Evolutionary conservation across 1,139 yeast genomes (phyloP).

Genomic region (Diutina scorzettiae): DNA sequence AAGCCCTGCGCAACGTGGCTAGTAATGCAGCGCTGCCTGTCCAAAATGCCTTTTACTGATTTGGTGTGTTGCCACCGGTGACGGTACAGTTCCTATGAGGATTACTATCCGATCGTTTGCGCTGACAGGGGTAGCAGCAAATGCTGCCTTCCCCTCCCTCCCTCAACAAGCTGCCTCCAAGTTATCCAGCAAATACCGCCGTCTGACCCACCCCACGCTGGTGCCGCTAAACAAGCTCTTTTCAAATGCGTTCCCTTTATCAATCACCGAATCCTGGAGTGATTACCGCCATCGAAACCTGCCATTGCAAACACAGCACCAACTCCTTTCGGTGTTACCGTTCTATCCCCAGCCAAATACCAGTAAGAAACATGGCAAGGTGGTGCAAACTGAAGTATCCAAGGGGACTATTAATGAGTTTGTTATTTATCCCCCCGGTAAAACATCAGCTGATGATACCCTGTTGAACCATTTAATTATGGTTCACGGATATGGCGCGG

Average conservation of each 20-base stretch:
- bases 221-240: conserved; percentile 43
- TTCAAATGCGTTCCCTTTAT: conserved; percentile 45
- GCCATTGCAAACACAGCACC: conserved; percentile 39
- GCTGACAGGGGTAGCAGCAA: not conserved
- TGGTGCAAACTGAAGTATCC: conserved; percentile 25
- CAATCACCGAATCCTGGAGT: conserved; percentile 35
- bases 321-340: conserved; percentile 31
- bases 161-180: not conserved
- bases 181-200: conserved; percentile 9
- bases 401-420: conserved; percentile 49
- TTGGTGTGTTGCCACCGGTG: too few relatives aligned
- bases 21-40: too few relatives aligned
- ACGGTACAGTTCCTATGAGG: too few relatives aligned
- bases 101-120: not conserved
- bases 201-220: conserved; percentile 54
- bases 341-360: conserved; percentile 25
- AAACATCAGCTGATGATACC: not conserved
- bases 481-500: conserved; percentile 75
- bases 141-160: not conserved
- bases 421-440: conserved; percentile 33
- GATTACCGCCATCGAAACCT: conserved; percentile 35
- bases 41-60: too few relatives aligned
- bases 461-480: conserved; percentile 41
- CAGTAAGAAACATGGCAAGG: conserved; percentile 20
- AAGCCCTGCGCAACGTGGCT: too few relatives aligned